Conservation (phyloP, 345 rosid genomes). For the Gossypium anomalum region DNA sequence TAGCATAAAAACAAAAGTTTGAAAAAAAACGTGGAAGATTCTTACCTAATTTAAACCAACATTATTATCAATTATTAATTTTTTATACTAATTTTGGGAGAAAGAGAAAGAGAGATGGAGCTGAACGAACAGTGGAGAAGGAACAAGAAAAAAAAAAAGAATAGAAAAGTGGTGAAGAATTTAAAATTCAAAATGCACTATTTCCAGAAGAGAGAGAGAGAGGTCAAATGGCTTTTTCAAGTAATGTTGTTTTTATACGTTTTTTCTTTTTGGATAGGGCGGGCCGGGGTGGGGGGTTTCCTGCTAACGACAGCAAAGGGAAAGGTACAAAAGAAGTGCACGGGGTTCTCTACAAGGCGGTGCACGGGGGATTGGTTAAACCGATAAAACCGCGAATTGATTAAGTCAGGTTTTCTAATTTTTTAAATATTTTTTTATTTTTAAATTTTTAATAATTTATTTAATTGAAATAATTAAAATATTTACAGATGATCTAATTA, state of each 20-base stretch:
- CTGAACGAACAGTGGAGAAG: not conserved
- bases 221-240: constrained; percentile 8
- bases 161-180: not conserved
- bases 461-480: too few relatives aligned
- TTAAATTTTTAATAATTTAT: too few relatives aligned
- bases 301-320: not conserved
- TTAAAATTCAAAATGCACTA: constrained; percentile 3
- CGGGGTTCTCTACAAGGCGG: not conserved
- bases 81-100: not conserved
- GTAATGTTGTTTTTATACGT: not conserved
- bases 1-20: not conserved
- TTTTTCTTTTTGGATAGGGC: not conserved
- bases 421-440: too few relatives aligned
- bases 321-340: constrained; percentile 1
- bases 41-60: constrained; percentile 4
- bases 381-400: too few relatives aligned
- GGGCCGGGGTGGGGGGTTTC: not conserved
- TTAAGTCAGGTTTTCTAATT: too few relatives aligned
- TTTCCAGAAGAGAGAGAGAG: not conserved
- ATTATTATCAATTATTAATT: not conserved
- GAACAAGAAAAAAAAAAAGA: not conserved
- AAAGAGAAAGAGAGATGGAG: not conserved
- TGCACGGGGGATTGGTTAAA: not conserved
- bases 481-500: too few relatives aligned
- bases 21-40: not conserved